Evolutionary conservation across 495 filamentous ascomycete genomes (phyloP), one percentile per base, ranked within the genome.

Genomic region (Aspergillus cavernicola): DNA sequence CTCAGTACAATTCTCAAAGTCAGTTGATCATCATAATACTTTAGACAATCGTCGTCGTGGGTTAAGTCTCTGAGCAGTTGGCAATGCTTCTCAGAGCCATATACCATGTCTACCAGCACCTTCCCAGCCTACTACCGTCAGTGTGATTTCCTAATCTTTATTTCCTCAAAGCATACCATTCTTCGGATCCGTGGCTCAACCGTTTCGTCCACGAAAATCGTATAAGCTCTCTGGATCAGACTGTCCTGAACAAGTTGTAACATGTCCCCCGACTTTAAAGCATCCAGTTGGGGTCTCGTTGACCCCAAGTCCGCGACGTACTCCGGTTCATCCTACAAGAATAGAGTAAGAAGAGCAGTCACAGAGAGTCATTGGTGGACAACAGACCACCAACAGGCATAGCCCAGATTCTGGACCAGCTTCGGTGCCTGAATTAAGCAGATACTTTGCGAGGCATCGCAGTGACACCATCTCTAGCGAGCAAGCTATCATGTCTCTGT

Each of bases 61-160:
- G 32, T n/a, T 18, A 46, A n/a, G 23, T 40, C 18, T 3, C n/a
- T 9, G 1, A 47, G 22, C 24, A 50, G 13, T 11, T 20, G 35
- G 26, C 52, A 35, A 35, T 42, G 10, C 1, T 42, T 2, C 5
- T 50, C 24, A 19, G 48, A 45, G 16, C 51, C 55, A 8, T 29
- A 19, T 11, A 60, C 11, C 8, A 52, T 28, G 13, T 60, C 57
- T 19, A 50, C n/a, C 3, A 64, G 36, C 23, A 55, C 20, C 35
- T 60, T 64, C 1, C 61, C 61, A 19, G 52, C 50, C 61, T 64
- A 23, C 6, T 26, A 13, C 6, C 33, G 28, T 57, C 11, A 63
- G 53, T 26, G 7, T 38, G 19, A 20, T 16, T 15, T 18, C 4
- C 9, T 10, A 22, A 29, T 29, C 1, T 9, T 23, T 12, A 6